Evolutionary conservation across 2,329 filamentous ascomycete species (phyloP).

Genomic region (Colletotrichum sp.): DNA sequence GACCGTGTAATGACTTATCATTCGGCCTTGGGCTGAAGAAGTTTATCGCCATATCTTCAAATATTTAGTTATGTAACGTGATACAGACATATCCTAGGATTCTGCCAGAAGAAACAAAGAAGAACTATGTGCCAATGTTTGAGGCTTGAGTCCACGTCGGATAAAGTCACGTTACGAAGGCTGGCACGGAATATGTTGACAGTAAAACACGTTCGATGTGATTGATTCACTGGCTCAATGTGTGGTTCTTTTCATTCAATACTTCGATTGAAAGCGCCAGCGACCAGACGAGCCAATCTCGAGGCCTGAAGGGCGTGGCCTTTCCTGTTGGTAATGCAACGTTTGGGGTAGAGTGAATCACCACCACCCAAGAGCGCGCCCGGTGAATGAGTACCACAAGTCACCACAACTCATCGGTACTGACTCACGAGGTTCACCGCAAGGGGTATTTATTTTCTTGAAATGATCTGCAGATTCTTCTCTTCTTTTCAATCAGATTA

Average conservation of each 20-base stretch:
- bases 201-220: not conserved
- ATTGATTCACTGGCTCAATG: not conserved
- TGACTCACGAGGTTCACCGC: not conserved
- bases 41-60: not conserved
- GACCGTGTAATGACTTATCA: rapidly evolving
- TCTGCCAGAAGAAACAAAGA: not conserved
- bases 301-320: not conserved
- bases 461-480: not conserved
- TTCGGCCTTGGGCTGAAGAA: not conserved
- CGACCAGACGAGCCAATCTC: not conserved
- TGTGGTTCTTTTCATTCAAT: not conserved
- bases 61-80: not conserved
- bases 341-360: not conserved
- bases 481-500: not conserved
- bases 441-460: not conserved
- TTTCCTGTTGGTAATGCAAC: not conserved
- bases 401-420: rapidly evolving
- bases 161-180: not conserved
- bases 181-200: not conserved
- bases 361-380: not conserved
- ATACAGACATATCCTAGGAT: too few species aligned
- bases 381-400: not conserved
- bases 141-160: not conserved
- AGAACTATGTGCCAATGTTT: not conserved
- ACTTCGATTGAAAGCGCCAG: not conserved